Conservation (phyloP, 805 yeast species). For the Nadsonia fulvescens region DNA sequence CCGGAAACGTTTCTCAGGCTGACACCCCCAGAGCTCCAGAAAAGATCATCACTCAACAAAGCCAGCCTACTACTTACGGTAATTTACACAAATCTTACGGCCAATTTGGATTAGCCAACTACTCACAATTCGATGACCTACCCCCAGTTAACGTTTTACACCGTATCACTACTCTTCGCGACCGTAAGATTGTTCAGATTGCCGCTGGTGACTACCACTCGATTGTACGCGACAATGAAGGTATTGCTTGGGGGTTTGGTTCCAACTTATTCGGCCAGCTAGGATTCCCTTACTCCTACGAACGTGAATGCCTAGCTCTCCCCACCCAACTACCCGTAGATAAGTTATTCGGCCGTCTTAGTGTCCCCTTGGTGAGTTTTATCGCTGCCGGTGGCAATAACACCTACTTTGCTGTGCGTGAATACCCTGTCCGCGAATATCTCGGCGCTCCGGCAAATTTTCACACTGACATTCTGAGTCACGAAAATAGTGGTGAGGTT, state of each 20-base stretch:
- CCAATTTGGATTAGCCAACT: constrained; percentile 67
- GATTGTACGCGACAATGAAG: constrained; percentile 46
- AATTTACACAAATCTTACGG: constrained; percentile 30
- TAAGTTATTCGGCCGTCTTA: constrained; percentile 27
- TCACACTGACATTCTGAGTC: too few species aligned
- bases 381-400: constrained; percentile 61
- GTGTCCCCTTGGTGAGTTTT: constrained; percentile 12
- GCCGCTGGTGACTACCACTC: constrained; percentile 66
- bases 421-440: too few species aligned
- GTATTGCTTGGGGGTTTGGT: constrained; percentile 74
- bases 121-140: constrained; percentile 42
- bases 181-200: constrained; percentile 32
- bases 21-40: too few species aligned
- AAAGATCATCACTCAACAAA: constrained; percentile 17
- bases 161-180: constrained; percentile 42
- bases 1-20: too few species aligned
- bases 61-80: constrained; percentile 4
- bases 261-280: constrained; percentile 71
- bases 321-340: constrained; percentile 39
- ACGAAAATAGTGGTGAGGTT: constrained; percentile 12
- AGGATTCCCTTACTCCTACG: constrained; percentile 48
- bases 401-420: constrained; percentile 25
- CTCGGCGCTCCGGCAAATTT: too few species aligned
- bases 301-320: constrained; percentile 47
- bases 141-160: constrained; percentile 31